phyloP scores from a whole-genome alignment of 306 rosid species.

The Medicago truncatula region DNA sequence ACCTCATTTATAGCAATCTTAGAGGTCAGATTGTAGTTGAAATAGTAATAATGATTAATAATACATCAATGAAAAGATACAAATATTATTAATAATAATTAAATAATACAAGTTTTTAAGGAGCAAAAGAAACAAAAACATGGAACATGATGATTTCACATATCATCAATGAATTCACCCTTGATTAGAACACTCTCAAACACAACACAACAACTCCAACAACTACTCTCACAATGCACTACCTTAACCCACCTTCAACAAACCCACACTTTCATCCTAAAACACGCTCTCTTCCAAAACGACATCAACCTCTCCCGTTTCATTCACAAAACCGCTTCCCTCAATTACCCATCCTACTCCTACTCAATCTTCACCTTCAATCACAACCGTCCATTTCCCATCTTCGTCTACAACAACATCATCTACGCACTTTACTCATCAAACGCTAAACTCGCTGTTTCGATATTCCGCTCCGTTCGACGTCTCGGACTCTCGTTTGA shows the following conservation, averaged over 20 bases:
- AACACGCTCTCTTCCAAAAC: constrained; percentile 51
- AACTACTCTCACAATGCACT: constrained; percentile 41
- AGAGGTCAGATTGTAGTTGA: too few species aligned
- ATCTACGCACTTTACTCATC: constrained; percentile 55
- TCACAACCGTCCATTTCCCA: constrained; percentile 38
- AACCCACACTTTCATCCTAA: constrained; percentile 56
- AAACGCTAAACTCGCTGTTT: constrained; percentile 40
- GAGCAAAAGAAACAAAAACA: too few species aligned
- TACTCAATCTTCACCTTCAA: constrained; percentile 50
- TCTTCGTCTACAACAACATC: constrained; percentile 52
- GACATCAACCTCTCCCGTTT: constrained; percentile 54
- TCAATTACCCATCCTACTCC: constrained; percentile 52
- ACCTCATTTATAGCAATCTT: too few species aligned
- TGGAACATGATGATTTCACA: too few species aligned
- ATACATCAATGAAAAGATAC: too few species aligned
- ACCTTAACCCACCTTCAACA: constrained; percentile 52
- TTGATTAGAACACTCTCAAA: background rate
- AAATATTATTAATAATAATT: too few species aligned
- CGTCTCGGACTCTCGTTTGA: constrained; percentile 49
- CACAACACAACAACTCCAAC: constrained; percentile 9
- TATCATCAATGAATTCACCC: constrained; percentile 1
- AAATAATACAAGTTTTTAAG: too few species aligned
- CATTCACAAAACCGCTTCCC: constrained; percentile 53
- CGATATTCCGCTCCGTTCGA: constrained; percentile 45
- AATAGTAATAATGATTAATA: too few species aligned